Evolutionary conservation across 345 rosid species (phyloP).

Genomic region (Salix brachista): DNA sequence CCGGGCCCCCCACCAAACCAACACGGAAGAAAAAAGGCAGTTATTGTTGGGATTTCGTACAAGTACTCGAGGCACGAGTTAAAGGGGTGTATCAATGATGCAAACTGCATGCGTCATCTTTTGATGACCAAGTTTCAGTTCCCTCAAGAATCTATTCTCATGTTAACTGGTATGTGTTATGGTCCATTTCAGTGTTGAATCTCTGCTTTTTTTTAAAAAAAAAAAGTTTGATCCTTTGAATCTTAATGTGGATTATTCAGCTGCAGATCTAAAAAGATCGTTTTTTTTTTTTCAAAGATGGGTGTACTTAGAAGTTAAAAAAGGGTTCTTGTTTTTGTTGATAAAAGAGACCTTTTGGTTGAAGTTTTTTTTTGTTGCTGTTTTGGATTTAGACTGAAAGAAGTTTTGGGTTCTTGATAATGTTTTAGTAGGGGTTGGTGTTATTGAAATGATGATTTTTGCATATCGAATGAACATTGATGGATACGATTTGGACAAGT

Average conservation of each 20-base stretch:
- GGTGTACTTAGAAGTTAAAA: too few species aligned
- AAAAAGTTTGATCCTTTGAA: neutral
- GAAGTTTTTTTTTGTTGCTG: too few species aligned
- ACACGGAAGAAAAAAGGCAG: conserved; percentile 74
- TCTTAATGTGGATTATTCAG: too few species aligned
- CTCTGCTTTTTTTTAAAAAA: neutral
- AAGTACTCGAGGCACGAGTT: conserved; percentile 72
- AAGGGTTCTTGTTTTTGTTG: too few species aligned
- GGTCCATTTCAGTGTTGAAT: neutral
- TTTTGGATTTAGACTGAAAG: too few species aligned
- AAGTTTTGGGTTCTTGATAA: too few species aligned
- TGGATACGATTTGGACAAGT: too few species aligned
- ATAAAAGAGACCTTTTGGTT: too few species aligned
- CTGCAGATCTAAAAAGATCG: too few species aligned
- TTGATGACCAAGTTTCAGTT: conserved; percentile 68
- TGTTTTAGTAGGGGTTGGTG: too few species aligned
- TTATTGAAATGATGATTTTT: too few species aligned
- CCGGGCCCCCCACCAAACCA: conserved; percentile 54
- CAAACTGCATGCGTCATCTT: conserved; percentile 84
- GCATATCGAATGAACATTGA: neutral
- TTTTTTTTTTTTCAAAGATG: too few species aligned
- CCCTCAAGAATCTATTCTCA: conserved; percentile 66
- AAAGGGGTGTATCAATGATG: conserved; percentile 85
- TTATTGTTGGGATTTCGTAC: conserved; percentile 83
- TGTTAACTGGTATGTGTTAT: conserved; percentile 64